phyloP scores from a whole-genome alignment of 108 stramenopile species.

The Cylindrotheca fusiformis region DNA sequence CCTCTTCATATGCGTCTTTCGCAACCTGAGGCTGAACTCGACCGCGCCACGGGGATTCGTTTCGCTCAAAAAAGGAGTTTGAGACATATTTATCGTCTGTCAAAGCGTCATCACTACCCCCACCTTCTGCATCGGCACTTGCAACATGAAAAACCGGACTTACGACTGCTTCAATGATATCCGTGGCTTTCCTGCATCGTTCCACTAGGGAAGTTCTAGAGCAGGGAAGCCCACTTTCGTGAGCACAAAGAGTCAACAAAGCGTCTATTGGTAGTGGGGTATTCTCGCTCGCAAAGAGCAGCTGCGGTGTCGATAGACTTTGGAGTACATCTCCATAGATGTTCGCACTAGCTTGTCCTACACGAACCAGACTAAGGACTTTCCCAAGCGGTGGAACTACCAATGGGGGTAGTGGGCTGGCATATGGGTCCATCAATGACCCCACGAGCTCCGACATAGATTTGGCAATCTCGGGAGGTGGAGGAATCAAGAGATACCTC shows the following conservation, averaged over 20 bases:
- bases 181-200: slow-evolving; percentile 42
- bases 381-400: slow-evolving; percentile 66
- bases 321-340: slow-evolving; percentile 72
- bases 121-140: background rate
- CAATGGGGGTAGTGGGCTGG: slow-evolving; percentile 32
- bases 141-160: slow-evolving; percentile 38
- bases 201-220: slow-evolving; percentile 31
- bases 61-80: slow-evolving; percentile 60
- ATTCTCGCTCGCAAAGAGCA: slow-evolving; percentile 22
- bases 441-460: slow-evolving; percentile 61
- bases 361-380: slow-evolving; percentile 64
- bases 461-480: slow-evolving; percentile 65
- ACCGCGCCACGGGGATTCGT: slow-evolving; percentile 76
- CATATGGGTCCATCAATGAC: slow-evolving; percentile 38
- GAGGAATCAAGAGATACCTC: slow-evolving; percentile 70
- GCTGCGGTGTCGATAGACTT: slow-evolving; percentile 47
- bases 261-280: slow-evolving; percentile 10
- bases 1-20: slow-evolving; percentile 38
- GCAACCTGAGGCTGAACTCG: slow-evolving; percentile 49
- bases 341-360: slow-evolving; percentile 76
- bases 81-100: slow-evolving; percentile 36
- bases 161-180: slow-evolving; percentile 59
- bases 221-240: slow-evolving; percentile 67
- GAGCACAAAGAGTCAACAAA: slow-evolving; percentile 47
- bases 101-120: slow-evolving; percentile 1